Percentiles rank a stretch among this genome's conserved stretches.
Evolutionary conservation across 208 protist genomes (phyloP).

Genomic region (Angomonas desouzai): DNA sequence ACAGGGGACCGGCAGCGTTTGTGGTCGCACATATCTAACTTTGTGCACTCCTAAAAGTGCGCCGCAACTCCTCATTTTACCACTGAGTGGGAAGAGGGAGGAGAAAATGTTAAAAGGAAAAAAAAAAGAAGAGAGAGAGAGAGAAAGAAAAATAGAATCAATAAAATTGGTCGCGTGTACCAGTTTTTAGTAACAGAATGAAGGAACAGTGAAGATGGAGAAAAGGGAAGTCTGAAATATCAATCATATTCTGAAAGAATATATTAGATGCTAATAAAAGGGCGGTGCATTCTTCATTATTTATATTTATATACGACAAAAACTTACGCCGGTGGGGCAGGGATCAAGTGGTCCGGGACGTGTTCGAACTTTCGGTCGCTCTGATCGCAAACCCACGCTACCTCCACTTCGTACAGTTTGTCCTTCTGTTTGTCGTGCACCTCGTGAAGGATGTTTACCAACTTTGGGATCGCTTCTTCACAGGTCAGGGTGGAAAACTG

Average conservation of each 20-base stretch:
- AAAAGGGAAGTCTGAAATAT: constrained; percentile 3
- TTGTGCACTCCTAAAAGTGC: constrained; percentile 54
- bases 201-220: constrained; percentile 7
- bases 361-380: constrained; percentile 77
- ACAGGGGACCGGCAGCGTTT: constrained; percentile 70
- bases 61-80: constrained; percentile 5
- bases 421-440: constrained; percentile 90
- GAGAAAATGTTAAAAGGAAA: constrained; percentile 8
- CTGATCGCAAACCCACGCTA: constrained; percentile 96
- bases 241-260: constrained; percentile 12
- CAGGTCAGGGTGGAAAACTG: constrained; percentile 92
- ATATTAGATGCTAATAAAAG: constrained; percentile 7
- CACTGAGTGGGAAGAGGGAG: no score
- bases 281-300: not conserved
- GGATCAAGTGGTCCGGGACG: constrained; percentile 48
- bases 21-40: constrained; percentile 66
- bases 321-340: constrained; percentile 31
- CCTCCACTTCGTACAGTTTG: constrained; percentile 97
- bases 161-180: no score
- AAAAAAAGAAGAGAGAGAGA: constrained; percentile 15
- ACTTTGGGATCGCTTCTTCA: constrained; percentile 92
- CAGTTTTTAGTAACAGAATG: no score
- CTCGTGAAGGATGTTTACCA: constrained; percentile 91
- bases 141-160: constrained; percentile 5
- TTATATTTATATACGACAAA: constrained; percentile 2